A percentile compares a stretch with the other conserved stretches of the same genome.
phyloP scores from a whole-genome alignment of 169 alveolate genomes.

The Cryptosporidium sp. region DNA sequence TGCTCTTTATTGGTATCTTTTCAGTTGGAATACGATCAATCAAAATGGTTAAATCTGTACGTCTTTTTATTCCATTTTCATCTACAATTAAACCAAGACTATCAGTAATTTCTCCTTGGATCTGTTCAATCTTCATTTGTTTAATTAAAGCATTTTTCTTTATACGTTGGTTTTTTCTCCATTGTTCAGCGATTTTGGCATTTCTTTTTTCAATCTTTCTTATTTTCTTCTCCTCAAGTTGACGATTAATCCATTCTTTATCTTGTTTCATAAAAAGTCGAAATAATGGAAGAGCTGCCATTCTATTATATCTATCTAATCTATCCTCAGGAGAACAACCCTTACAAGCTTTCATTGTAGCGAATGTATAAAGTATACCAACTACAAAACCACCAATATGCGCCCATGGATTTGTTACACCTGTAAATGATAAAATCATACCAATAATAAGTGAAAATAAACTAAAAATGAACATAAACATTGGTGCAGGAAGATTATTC shows the following conservation, averaged over 20 bases:
- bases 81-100: constrained; percentile 45
- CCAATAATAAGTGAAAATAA: constrained; percentile 57
- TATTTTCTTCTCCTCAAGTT: constrained; percentile 64
- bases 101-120: constrained; percentile 42
- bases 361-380: constrained; percentile 63
- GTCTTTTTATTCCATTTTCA: constrained; percentile 62
- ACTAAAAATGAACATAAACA: constrained; percentile 66
- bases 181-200: constrained; percentile 64
- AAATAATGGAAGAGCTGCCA: constrained; percentile 72
- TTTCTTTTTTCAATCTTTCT: constrained; percentile 68
- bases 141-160: constrained; percentile 65
- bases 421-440: constrained; percentile 73
- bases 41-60: constrained; percentile 45
- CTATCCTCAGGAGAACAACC: constrained; percentile 76
- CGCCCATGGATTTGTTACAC: constrained; percentile 75
- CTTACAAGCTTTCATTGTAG: constrained; percentile 65
- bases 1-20: constrained; percentile 10
- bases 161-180: constrained; percentile 68
- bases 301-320: constrained; percentile 67
- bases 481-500: constrained; percentile 67
- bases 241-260: constrained; percentile 63
- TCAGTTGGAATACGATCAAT: constrained; percentile 61
- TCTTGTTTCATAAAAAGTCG: constrained; percentile 75
- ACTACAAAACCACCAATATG: constrained; percentile 73
- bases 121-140: constrained; percentile 39